Evolutionary conservation across 306 rosid genomes (phyloP), one percentile per base, ranked within the genome.

Genomic region (Corylus heterophylla): DNA sequence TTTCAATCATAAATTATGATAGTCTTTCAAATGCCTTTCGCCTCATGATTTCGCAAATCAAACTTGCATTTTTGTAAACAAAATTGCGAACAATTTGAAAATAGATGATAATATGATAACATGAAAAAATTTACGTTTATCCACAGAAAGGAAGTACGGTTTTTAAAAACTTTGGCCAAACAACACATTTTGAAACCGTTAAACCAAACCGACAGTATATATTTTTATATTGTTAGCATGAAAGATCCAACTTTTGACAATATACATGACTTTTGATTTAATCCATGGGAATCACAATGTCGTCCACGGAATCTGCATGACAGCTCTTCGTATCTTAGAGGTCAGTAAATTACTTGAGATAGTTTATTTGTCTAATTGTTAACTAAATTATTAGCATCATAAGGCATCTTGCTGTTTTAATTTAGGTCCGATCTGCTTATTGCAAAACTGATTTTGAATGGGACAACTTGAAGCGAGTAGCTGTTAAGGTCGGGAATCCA

Each of bases 271-370:
- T 56, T 78, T 31, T 79, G 39, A 42, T 14, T 51, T 2, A 25
- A 17, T 55, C 71, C 47, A 27, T 51, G 71, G 77, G 31, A 68
- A 68, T 4, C 45, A 10, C 69, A 31, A 63, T 68, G 44, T 18
- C 5, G 69, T 50, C 14, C 7, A 20, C 67, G 90, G 82, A 81
- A 76, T 79, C 77, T 71, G 76, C 76, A 48, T 61, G 82, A 81
- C 89, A 92, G 98, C 98, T 85, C 80, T 94, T 49, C 94, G 98
- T 47, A 92, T 95, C 76, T 74, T 92, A 86, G 98, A 95, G 92
- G 97, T 89, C 27, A 79, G 93, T 80, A 55, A 31, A 76, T 78
- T 77, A 55, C 61, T 67, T 29, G 50, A 64, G 54, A 29, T 35
- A 52, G 37, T 54, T 74, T 9, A 35, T 16, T 52, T 72, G 74